These are phyloP conservation scores for Erythrophleum fordii DNA, from an alignment of 306 rosid genomes.

Conservation along the genomic window DNA sequence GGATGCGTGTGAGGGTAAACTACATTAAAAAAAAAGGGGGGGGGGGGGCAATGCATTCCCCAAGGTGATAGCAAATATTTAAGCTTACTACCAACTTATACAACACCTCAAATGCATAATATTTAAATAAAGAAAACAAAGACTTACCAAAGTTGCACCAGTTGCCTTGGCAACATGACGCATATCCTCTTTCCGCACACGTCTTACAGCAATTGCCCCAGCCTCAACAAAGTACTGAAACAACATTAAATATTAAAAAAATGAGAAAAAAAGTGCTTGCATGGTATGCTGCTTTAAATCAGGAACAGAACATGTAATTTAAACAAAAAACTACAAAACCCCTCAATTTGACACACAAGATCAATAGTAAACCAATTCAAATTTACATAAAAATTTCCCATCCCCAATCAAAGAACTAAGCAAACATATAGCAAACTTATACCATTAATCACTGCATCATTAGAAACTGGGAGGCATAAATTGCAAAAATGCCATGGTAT, in stretches of 20 bases:
- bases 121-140: constrained; percentile 15
- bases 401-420: neutral
- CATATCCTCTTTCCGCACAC: constrained; percentile 95
- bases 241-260: constrained; percentile 31
- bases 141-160: constrained; percentile 88
- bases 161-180: constrained; percentile 99
- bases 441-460: neutral
- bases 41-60: neutral
- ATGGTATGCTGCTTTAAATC: constrained; percentile 1
- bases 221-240: constrained; percentile 96
- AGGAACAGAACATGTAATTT: constrained; percentile 9
- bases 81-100: neutral
- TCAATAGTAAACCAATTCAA: neutral
- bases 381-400: neutral
- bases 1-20: neutral
- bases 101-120: constrained; percentile 13
- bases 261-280: constrained; percentile 1
- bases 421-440: neutral
- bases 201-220: constrained; percentile 96
- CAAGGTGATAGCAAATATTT: constrained; percentile 8
- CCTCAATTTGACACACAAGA: constrained; percentile 3
- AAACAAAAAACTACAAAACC: neutral
- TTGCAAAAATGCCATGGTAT: neutral
- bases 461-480: neutral
- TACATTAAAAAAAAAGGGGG: neutral